Base-by-base conservation (phyloP, 371 early-diverging fungal genomes). In the Blastocladiella emersonii region DNA sequence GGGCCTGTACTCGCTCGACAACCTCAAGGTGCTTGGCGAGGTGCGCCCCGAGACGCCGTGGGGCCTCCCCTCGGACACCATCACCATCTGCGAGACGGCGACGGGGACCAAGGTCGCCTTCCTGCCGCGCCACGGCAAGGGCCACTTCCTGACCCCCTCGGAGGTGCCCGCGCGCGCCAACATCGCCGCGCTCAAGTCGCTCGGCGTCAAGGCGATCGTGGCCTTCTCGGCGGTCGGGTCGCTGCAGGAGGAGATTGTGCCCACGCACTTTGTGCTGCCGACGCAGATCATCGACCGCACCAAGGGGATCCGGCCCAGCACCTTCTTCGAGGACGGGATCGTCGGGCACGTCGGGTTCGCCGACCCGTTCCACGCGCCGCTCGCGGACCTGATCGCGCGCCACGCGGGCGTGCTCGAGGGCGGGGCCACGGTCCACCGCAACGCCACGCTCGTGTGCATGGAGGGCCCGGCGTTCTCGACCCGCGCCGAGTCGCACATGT, bases 391-490 rank as follows among this genome's bases (percentile, higher is more conserved):
- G 56, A 82, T 95, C 44, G 78, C 76, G 60, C 70, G 71, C 32
- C 83, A 85, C 62, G 76, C 70, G 23, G 71, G 55, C 8, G 35
- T 48, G 1, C 34, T 55, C 4, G 76, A 74, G 36, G 76, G 73
- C 25, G 70, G 72, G 34, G 2, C 23, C 45, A 7, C 13, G 25
- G 7, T 69, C 13, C 56, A 63, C 3, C 67, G 74, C 36, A 74
- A 84, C 69, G 91, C 91, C 72, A 93, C 94, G 1, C 82, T 90
- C 34, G 81, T 97, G 34, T 91, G 91, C 78, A 97, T 97, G 92
- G 98, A 95, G 73, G 98, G 98, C 8, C 97, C 98, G 53, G 87
- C 87, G 19, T 98, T 98, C 81, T 91, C 91, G 30, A 95, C 98
- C 36, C 84, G 93, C 61, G 96, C 96, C 57, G 98, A 98, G 75